Base-by-base conservation (phyloP, 176 grass and related monocot species). In the Otatea glauca region DNA sequence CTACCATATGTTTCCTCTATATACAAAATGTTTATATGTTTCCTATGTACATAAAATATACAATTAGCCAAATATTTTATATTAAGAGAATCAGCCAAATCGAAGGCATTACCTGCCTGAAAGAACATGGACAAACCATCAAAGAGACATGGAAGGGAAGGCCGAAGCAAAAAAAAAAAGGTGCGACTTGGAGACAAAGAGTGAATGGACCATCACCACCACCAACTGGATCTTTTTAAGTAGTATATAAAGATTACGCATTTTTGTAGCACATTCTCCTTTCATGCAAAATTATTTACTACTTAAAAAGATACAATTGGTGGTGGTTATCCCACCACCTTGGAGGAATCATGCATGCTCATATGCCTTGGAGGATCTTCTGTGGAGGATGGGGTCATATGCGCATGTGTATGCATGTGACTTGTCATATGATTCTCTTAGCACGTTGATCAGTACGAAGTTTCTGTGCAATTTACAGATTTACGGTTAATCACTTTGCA, bases 11-110 rank as follows among this genome's bases (percentile, higher is more conserved):
- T 65, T 48, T 65, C 17, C 59, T 65, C 42, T 63, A 6, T 63
- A 2, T 6, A 27, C 12, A 63, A 63, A 63, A 63, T 63, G 12
- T 63, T 27, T 63, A 29, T 27, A 29, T 9, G 2, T 8, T 65
- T 65, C 15, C 14, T 35, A 15, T 27, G 29, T 8, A 65, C 35
- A 65, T 15, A 65, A 4, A 65, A 4, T 0, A 0, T 17, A 65
- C 29, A 65, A 35, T 37, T 65, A 66, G 27, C 61, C 27, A n/a
- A 50, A 15, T 49, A 37, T 11, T 7, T 3, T 79, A 67, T 34
- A 50, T 80, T 37, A 29, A 80, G 44, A 67, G 37, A 66, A 66
- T 24, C 37, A 79, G 13, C 25, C 43, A 37, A 79, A 65, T 49
- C 25, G 2, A 18, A 13, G n/a, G 3, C 17, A 66, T 49, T 79